Evolutionary conservation across 2,329 filamentous ascomycete species (phyloP).

Genomic region (Trichoderma sp.): DNA sequence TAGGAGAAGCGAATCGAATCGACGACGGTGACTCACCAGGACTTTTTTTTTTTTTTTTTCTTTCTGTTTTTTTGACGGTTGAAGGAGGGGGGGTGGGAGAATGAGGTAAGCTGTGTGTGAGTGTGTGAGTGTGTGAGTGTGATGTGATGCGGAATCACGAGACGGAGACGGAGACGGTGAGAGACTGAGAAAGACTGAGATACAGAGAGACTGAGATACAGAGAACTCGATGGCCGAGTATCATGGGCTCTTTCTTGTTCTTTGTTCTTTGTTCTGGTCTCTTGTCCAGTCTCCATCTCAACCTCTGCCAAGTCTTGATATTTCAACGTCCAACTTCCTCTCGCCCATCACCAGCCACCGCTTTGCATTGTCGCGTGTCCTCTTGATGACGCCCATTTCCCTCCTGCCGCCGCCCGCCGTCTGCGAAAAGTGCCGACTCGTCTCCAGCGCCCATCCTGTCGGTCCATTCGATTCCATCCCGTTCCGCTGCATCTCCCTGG

Average conservation of each 20-base stretch:
- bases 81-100: background rate
- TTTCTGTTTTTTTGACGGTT: background rate
- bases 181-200: no score
- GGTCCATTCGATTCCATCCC: background rate
- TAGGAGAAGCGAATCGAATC: conserved; percentile 16
- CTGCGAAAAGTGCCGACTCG: background rate
- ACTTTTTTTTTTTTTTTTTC: background rate
- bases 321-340: no score
- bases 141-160: background rate
- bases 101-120: background rate
- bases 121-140: background rate
- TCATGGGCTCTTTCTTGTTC: no score
- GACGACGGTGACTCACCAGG: conserved; percentile 18
- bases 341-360: background rate
- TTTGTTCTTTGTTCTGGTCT: no score
- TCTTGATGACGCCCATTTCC: background rate
- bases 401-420: background rate
- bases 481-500: background rate
- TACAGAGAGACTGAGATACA: no score
- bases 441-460: background rate
- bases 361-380: background rate
- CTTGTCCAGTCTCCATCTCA: no score
- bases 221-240: no score
- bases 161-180: no score
- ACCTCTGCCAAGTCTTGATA: no score